phyloP scores from a whole-genome alignment of 1,139 yeast genomes.

The Kodamaea plutei region DNA sequence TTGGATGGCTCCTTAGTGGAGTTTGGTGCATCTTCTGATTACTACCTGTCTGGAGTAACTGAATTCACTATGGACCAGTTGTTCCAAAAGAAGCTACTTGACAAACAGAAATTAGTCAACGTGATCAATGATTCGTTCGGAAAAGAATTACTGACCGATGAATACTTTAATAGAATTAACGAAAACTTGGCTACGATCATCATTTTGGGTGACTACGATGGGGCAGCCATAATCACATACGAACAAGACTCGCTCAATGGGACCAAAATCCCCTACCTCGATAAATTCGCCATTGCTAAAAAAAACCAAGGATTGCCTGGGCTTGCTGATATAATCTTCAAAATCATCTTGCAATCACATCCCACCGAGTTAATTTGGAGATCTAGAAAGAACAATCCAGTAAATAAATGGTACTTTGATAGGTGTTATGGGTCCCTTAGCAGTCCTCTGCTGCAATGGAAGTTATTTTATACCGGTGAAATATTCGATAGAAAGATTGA shows the following conservation, averaged over 20 bases:
- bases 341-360: slow-evolving; percentile 65
- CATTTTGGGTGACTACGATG: slow-evolving; percentile 91
- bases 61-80: slow-evolving; percentile 39
- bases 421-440: slow-evolving; percentile 72
- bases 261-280: slow-evolving; percentile 62
- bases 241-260: slow-evolving; percentile 34
- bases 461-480: slow-evolving; percentile 64
- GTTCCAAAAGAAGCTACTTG: slow-evolving; percentile 46
- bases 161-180: slow-evolving; percentile 63
- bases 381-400: slow-evolving; percentile 80
- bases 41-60: too few relatives aligned
- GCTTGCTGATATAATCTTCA: slow-evolving; percentile 88
- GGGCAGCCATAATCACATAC: slow-evolving; percentile 88
- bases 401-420: slow-evolving; percentile 96
- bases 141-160: slow-evolving; percentile 56
- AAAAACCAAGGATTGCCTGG: slow-evolving; percentile 88
- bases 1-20: slow-evolving; percentile 26
- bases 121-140: slow-evolving; percentile 81
- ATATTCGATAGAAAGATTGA: slow-evolving; percentile 36
- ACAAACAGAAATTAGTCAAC: slow-evolving; percentile 50
- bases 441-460: slow-evolving; percentile 55
- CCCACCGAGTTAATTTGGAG: slow-evolving; percentile 85
- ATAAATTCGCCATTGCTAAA: slow-evolving; percentile 86
- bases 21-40: too few relatives aligned
- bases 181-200: slow-evolving; percentile 69